Base-by-base conservation (phyloP, 805 yeast species). In the Saccharomycopsis sp. region DNA sequence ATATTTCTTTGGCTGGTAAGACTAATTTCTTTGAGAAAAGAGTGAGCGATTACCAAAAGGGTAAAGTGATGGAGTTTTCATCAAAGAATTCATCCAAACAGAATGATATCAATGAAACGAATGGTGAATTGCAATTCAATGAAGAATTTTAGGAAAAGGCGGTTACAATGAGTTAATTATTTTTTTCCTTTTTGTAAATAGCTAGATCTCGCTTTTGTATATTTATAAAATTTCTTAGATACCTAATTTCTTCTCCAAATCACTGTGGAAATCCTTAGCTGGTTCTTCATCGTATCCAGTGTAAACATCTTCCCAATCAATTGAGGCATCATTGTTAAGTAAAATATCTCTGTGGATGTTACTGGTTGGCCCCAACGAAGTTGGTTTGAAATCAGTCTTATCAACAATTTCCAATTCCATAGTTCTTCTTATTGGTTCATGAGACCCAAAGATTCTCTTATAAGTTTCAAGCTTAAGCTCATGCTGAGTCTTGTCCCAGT, bases 11-110 rank as follows among this genome's bases (percentile, higher is more conserved):
- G 57, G 94, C 97, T 47, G 98, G 98, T 68, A 90, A 90, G 79
- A 90, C 98, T 58, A 90, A 93, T 74, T 90, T 90, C 79, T 90
- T 90, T 63, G 98, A 90, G 75, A 90, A 90, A 79, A 83, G 97
- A 71, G 98, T 90, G 46, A 84, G 95, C 47, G 98, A 90, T 69
- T 90, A 90, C 71, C 98, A 90, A 71, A 90, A 90, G 73, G 97
- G 97, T 45, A 97, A 97, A 72, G 98, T 90, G 59, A 90, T 90
- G 93, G 90, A 95, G 55, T 65, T 78, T 44, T 23, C 26, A 8
- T 11, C 13, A 16, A 21, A 17, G 22, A 13, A 11, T 4, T 27
- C 13, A 29, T 17, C 42, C 14, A 19, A n/a, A 14, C 35, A 33
- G 38, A 34, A 26, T 26, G 11, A 26, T 26, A 11, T 7, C 11